These are phyloP conservation scores for Mercurialis annua DNA, from an alignment of 345 rosid genomes.

Conservation along the genomic window DNA sequence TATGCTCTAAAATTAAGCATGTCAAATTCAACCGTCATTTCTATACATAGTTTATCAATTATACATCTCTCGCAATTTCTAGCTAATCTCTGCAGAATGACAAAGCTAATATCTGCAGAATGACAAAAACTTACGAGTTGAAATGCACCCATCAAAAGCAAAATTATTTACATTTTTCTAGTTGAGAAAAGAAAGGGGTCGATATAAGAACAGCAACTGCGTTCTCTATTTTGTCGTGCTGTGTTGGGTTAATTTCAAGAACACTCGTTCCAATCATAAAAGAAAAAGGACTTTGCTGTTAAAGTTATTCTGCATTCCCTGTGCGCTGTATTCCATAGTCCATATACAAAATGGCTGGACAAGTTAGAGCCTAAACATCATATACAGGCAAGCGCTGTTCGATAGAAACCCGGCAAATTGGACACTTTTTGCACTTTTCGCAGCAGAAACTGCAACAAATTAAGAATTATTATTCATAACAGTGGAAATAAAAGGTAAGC, in stretches of 20 bases:
- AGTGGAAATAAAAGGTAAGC: background rate
- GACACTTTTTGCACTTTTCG: slow-evolving; percentile 89
- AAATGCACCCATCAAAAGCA: background rate
- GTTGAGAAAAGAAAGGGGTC: background rate
- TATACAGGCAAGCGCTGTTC: slow-evolving; percentile 84
- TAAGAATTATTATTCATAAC: slow-evolving; percentile 15
- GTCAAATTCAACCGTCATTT: background rate
- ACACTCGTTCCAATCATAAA: background rate
- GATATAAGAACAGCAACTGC: background rate
- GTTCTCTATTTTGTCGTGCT: background rate
- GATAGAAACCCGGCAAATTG: slow-evolving; percentile 69
- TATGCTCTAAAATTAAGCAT: background rate
- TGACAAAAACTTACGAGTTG: slow-evolving; percentile 1
- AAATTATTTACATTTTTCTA: slow-evolving; percentile 16
- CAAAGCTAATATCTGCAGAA: background rate
- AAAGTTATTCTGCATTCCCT: slow-evolving; percentile 18
- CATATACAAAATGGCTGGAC: slow-evolving; percentile 2
- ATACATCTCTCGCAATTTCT: slow-evolving; percentile 6
- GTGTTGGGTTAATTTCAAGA: slow-evolving; percentile 8
- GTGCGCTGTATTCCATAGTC: slow-evolving; percentile 3
- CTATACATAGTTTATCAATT: background rate
- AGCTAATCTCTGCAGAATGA: background rate
- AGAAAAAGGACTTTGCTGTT: slow-evolving; percentile 11
- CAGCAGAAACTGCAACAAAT: slow-evolving; percentile 69
- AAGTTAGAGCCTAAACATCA: slow-evolving; percentile 56